These are phyloP conservation scores for Vitis labrusca DNA, from an alignment of 164 flowering plant species.

Conservation along the genomic window DNA sequence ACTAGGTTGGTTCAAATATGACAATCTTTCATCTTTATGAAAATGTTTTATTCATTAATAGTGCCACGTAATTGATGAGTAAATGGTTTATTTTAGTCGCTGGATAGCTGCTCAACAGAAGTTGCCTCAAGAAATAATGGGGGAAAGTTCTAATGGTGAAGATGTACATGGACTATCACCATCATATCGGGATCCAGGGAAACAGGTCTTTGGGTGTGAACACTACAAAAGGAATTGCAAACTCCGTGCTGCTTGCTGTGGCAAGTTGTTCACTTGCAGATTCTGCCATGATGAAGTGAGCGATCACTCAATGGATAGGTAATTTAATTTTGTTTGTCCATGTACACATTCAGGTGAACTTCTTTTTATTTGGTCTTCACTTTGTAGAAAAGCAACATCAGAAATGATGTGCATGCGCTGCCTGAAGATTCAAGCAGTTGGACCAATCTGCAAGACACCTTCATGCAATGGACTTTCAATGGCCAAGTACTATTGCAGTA, in stretches of 20 bases:
- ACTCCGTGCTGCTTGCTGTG: constrained; percentile 91
- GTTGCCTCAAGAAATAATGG: constrained; percentile 51
- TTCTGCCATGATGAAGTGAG: constrained; percentile 97
- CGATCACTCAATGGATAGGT: constrained; percentile 99
- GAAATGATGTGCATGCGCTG: constrained; percentile 99
- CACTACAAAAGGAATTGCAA: constrained; percentile 98
- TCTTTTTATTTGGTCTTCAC: too few relatives aligned
- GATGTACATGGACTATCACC: constrained; percentile 64
- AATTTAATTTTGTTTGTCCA: constrained; percentile 3
- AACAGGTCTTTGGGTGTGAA: constrained; percentile 82
- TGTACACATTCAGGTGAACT: too few relatives aligned
- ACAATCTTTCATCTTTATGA: background rate
- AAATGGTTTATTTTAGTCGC: constrained; percentile 46
- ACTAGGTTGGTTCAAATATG: constrained; percentile 65
- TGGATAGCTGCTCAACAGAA: constrained; percentile 99
- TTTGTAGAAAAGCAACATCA: constrained; percentile 69
- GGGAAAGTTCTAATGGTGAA: constrained; percentile 48
- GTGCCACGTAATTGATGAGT: constrained; percentile 1
- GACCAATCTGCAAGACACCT: constrained; percentile 75
- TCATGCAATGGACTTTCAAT: constrained; percentile 76
- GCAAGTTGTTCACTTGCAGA: constrained; percentile 83
- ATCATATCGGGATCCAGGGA: constrained; percentile 73
- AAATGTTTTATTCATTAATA: background rate
- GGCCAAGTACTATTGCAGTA: constrained; percentile 89
- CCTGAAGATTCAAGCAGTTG: constrained; percentile 78